Evolutionary conservation across 2,329 filamentous ascomycete genomes (phyloP).

Genomic region (Davidsoniella virescens): DNA sequence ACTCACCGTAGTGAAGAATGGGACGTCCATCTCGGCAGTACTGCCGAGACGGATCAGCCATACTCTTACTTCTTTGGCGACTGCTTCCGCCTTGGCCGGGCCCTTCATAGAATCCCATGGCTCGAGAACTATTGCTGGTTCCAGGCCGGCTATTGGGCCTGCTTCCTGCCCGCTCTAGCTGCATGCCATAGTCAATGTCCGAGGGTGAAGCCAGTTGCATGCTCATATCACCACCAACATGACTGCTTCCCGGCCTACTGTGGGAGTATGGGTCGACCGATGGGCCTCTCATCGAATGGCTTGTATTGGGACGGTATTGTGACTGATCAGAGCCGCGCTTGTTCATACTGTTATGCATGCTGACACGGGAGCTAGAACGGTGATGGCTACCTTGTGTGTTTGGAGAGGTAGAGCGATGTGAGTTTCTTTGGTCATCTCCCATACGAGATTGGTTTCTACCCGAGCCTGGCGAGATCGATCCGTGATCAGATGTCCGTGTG

Average conservation of each 20-base stretch:
- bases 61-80: slow-evolving; percentile 60
- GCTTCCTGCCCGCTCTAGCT: slow-evolving; percentile 28
- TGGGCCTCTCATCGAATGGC: slow-evolving; percentile 29
- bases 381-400: slow-evolving; percentile 3
- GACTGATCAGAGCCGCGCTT: slow-evolving; percentile 32
- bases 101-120: slow-evolving; percentile 42
- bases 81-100: slow-evolving; percentile 24
- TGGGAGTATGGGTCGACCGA: slow-evolving; percentile 23
- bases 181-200: slow-evolving; percentile 43
- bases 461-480: slow-evolving; percentile 44
- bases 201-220: slow-evolving; percentile 46
- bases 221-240: slow-evolving; percentile 42
- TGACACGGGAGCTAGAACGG: slow-evolving; percentile 10
- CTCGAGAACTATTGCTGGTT: slow-evolving; percentile 28
- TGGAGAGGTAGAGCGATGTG: slow-evolving; percentile 10
- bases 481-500: slow-evolving; percentile 42
- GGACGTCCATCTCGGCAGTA: slow-evolving; percentile 74
- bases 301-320: slow-evolving; percentile 34
- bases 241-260: slow-evolving; percentile 33
- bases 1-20: slow-evolving; percentile 88
- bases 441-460: not conserved
- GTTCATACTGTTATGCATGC: slow-evolving; percentile 22
- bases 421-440: slow-evolving; percentile 5
- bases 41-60: slow-evolving; percentile 66
- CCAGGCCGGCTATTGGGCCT: slow-evolving; percentile 29